Evolutionary conservation across 2,329 filamentous ascomycete species (phyloP).

Genomic region (Aspergillus sp.): DNA sequence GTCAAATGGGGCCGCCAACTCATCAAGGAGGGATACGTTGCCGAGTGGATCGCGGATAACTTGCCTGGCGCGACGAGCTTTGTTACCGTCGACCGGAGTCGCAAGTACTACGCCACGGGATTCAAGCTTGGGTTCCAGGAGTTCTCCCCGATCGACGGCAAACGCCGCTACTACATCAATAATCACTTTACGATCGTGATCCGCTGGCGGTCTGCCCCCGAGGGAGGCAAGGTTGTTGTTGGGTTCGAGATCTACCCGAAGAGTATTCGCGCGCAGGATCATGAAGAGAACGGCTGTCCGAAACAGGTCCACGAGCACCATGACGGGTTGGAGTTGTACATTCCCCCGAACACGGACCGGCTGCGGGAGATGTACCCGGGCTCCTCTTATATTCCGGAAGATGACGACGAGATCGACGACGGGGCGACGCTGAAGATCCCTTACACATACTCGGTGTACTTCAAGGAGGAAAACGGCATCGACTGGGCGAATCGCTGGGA

Average conservation of each 20-base stretch:
- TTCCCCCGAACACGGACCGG: constrained; percentile 62
- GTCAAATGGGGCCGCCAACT: constrained; percentile 68
- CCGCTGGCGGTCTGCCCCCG: constrained; percentile 69
- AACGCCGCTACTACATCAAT: constrained; percentile 71
- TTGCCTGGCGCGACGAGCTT: constrained; percentile 86
- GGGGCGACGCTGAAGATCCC: constrained; percentile 69
- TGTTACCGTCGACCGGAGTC: constrained; percentile 77
- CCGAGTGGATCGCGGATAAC: constrained; percentile 92
- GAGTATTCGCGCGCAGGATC: constrained; percentile 66
- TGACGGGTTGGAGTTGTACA: constrained; percentile 66
- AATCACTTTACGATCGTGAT: constrained; percentile 87
- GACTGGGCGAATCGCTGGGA: constrained; percentile 88
- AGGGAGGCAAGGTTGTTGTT: constrained; percentile 75
- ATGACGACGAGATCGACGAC: constrained; percentile 60
- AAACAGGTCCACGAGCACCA: constrained; percentile 62
- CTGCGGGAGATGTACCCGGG: constrained; percentile 56
- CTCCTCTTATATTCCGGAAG: constrained; percentile 59
- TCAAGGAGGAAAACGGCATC: constrained; percentile 74
- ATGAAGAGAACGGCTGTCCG: constrained; percentile 66
- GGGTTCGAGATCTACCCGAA: constrained; percentile 90
- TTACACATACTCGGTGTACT: constrained; percentile 88
- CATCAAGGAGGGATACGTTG: constrained; percentile 77
- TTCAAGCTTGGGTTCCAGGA: constrained; percentile 85
- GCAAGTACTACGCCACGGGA: constrained; percentile 85
- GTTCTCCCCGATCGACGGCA: constrained; percentile 57